Evolutionary conservation across 1,284 basidiomycete genomes (phyloP), one percentile per base, ranked within the genome.

Genomic region (Irpex sp.): DNA sequence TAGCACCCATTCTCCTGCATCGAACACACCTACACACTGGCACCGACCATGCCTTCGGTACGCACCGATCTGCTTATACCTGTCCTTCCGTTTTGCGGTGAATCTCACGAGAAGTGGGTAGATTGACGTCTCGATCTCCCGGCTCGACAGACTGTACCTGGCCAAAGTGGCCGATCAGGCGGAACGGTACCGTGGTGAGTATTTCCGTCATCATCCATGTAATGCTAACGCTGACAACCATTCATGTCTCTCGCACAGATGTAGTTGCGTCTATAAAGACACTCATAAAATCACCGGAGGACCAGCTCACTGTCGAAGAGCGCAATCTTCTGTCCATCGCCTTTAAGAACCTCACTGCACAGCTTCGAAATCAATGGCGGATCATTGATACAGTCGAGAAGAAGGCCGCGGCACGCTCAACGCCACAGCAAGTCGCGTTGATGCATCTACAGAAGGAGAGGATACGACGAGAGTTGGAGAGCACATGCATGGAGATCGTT

Each of bases 131-230:
- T 66, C 71, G 4, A 64, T 71, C 15, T 72, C 73, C 21, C 66
- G 74, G 31, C 68, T 78, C 51, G 77, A 83, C 65, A 75, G 74
- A 63, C 72, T 85, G 56, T 81, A 82, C 67, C 74, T 89, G 60
- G 86, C 87, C n/a, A 86, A 86, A 68, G 76, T 89, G 31, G 86
- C 87, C 21, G 86, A 86, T 64, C 84, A 88, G 70, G 85, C 87
- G 5, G 87, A 87, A 65, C 82, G 88, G 48, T 87, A 86, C 67
- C 79, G 86, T 72, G 87, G 88, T 88, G 61, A 62, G 76, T 63
- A 13, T 31, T 57, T 40, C 52, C 49, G 54, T 31, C 15, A 58
- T 63, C 6, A 3, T 48, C 26, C 6, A n/a, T n/a, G 5, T 34
- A n/a, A 36, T 44, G 26, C 31, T 37, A 5, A 26, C 31, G 13